Base-by-base conservation (phyloP, 352 stramenopile species). In the Pilasporangium apinafurcum region DNA sequence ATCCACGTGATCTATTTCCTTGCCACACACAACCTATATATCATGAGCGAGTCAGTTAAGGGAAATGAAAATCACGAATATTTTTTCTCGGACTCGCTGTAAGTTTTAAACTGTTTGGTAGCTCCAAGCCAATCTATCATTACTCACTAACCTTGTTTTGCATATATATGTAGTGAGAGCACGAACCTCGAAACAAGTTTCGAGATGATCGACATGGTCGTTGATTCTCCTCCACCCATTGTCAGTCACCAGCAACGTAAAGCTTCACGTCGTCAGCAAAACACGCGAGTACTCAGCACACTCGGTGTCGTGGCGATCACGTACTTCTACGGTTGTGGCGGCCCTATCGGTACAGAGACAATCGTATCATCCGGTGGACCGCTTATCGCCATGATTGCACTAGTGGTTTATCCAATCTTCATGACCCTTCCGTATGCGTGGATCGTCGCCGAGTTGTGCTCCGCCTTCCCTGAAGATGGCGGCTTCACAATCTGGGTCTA, bases 381-480 rank as follows among this genome's bases (percentile, higher is more conserved):
- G 9, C 71, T 86, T 18, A 36, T 83, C 51, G 65, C 82, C 3
- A 53, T 97, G 16, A 30, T 92, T 1, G 76, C 78, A 7, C 80
- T 92, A 38, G 12, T 82, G 4, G 16, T 95, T 4, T 68, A 95
- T 20, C 83, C 83, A 4, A 49, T 95, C 4, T 35, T 96, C 10
- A 96, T 84, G 80, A 81, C 65, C 1, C 25, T 95, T 12, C 86
- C 85, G 14, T 86, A 95, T 53, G 83, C 79, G 8, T 59, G 94
- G 18, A 78, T 96, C 8, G 95, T 89, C 8, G 83, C 86, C 12
- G 85, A 96, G 62, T 59, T 97, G 16, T 80, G 76, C 14, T 75
- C 77, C 0, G 62, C 83, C 5, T 95, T 95, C 57, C 83, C 81
- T 3, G 85, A 96, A 33, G 51, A 67, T 26, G 57, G 53, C 8